A percentile compares a stretch with the other conserved stretches of the same genome.
Conservation (phyloP, 176 grass and related monocot species). For the Musa acuminata region DNA sequence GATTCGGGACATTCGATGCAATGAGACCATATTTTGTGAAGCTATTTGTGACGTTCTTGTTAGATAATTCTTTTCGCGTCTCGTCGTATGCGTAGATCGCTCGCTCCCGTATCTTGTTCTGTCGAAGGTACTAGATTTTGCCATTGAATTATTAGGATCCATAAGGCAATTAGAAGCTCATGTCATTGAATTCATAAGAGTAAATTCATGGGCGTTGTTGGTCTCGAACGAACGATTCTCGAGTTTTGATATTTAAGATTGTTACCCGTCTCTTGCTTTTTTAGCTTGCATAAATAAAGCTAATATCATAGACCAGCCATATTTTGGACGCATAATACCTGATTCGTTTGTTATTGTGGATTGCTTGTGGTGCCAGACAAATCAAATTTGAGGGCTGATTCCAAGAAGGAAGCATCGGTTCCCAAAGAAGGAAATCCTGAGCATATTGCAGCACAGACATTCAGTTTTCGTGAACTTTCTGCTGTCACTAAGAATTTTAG, state of each 20-base stretch:
- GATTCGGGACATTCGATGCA: too few species aligned
- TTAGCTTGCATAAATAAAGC: not conserved
- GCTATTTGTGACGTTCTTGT: too few species aligned
- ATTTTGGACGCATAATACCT: not conserved
- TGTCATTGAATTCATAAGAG: too few species aligned
- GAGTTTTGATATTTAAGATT: not conserved
- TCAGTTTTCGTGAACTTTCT: slow-evolving; percentile 7
- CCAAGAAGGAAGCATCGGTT: slow-evolving; percentile 1
- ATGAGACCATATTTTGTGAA: too few species aligned
- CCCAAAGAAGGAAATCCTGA: not conserved
- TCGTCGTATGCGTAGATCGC: too few species aligned
- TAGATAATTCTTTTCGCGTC: too few species aligned
- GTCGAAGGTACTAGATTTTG: too few species aligned
- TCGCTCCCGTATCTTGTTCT: too few species aligned
- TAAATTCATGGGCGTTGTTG: too few species aligned
- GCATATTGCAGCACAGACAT: slow-evolving; percentile 8
- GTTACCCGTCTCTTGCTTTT: not conserved
- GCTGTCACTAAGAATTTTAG: slow-evolving; percentile 13
- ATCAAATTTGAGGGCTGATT: not conserved
- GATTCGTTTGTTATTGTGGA: not conserved
- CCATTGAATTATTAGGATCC: too few species aligned
- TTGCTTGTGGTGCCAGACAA: not conserved
- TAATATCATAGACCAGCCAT: not conserved
- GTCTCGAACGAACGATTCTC: too few species aligned
- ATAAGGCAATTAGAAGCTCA: too few species aligned